Percentiles rank a stretch among this genome's conserved stretches.
Conservation (phyloP, 2,329 filamentous ascomycete species). For the Verticillium alfalfae region DNA sequence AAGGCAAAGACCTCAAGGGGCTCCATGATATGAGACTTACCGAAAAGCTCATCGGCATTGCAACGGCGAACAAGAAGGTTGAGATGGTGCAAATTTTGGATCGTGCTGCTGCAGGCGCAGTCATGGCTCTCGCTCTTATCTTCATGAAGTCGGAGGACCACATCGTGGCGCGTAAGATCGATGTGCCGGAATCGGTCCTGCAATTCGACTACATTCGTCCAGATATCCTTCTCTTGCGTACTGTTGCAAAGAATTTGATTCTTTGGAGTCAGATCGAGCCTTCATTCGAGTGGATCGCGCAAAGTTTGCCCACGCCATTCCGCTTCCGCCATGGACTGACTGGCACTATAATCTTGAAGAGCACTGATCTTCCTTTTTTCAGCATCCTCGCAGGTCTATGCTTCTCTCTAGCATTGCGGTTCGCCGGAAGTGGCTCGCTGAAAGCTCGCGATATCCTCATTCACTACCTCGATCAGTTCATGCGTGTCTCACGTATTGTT, state of each 20-base stretch:
- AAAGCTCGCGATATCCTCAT: slow-evolving; percentile 76
- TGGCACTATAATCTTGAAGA: slow-evolving; percentile 58
- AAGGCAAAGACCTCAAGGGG: slow-evolving; percentile 80
- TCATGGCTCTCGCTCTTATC: slow-evolving; percentile 82
- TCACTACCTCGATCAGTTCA: slow-evolving; percentile 80
- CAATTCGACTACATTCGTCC: slow-evolving; percentile 96
- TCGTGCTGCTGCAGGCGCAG: slow-evolving; percentile 86
- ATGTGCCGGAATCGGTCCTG: slow-evolving; percentile 81
- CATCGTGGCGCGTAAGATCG: slow-evolving; percentile 82
- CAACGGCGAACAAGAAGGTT: slow-evolving; percentile 84
- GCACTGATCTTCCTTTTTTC: slow-evolving; percentile 84
- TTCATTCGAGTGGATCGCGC: slow-evolving; percentile 67
- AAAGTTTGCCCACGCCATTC: slow-evolving; percentile 68
- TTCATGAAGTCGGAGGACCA: slow-evolving; percentile 96
- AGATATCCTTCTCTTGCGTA: slow-evolving; percentile 85
- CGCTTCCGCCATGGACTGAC: slow-evolving; percentile 55
- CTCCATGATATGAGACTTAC: slow-evolving; percentile 91
- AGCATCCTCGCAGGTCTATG: slow-evolving; percentile 88
- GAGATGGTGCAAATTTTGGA: slow-evolving; percentile 90
- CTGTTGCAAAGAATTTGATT: slow-evolving; percentile 83
- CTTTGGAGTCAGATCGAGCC: slow-evolving; percentile 83
- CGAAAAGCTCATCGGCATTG: slow-evolving; percentile 78
- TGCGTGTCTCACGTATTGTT: slow-evolving; percentile 64
- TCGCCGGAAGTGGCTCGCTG: slow-evolving; percentile 64
- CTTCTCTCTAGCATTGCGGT: slow-evolving; percentile 70